A percentile compares a stretch with the other conserved stretches of the same genome.
phyloP scores from a whole-genome alignment of 208 protist genomes.

The Trypanosoma cruzi region DNA sequence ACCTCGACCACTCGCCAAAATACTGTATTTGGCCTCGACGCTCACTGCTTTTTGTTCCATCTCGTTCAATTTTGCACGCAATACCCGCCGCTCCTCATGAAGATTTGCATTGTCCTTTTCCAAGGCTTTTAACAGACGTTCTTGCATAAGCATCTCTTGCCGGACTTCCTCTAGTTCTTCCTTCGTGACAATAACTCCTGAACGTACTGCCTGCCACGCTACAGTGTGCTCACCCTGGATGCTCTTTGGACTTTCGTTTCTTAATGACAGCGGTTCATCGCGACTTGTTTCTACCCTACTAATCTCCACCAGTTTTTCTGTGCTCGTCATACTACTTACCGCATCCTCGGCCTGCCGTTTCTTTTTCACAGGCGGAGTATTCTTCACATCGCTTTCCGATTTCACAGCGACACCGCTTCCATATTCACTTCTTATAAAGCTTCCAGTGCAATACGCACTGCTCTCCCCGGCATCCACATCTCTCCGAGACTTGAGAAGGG shows the following conservation, averaged over 20 bases:
- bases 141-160: constrained; percentile 66
- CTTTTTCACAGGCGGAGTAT: neutral
- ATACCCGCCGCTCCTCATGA: constrained; percentile 43
- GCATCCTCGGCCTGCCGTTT: constrained; percentile 9
- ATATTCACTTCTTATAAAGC: neutral
- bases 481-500: constrained; percentile 8
- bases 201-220: constrained; percentile 10
- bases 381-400: neutral
- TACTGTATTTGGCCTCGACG: constrained; percentile 66
- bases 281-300: constrained; percentile 7
- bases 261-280: neutral
- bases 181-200: constrained; percentile 25
- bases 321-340: constrained; percentile 11
- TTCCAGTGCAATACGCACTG: neutral
- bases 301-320: constrained; percentile 10
- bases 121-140: constrained; percentile 65
- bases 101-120: constrained; percentile 74
- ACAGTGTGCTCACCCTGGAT: constrained; percentile 6
- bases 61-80: constrained; percentile 38
- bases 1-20: constrained; percentile 45
- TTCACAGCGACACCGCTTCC: neutral
- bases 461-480: neutral
- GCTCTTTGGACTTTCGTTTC: neutral
- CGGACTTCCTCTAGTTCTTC: constrained; percentile 33
- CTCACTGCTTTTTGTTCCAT: constrained; percentile 56